Evolutionary conservation across 2,329 filamentous ascomycete genomes (phyloP), one percentile per base, ranked within the genome.

Genomic region (Penicillium carneum): DNA sequence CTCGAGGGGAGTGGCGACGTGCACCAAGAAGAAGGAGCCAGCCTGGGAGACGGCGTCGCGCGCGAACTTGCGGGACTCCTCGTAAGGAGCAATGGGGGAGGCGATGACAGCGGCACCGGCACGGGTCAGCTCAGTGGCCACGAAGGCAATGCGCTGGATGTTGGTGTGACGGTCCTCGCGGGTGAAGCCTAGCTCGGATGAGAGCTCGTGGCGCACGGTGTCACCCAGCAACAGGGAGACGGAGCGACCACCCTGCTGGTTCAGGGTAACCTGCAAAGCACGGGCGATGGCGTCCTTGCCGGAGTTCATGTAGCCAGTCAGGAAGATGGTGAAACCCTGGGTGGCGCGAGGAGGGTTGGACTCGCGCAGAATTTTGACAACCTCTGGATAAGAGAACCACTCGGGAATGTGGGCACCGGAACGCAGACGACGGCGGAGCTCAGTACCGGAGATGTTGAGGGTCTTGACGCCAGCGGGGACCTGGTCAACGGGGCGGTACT

Each of bases 371-470:
- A 98, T 95, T 80, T 88, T 89, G 81, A 99, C 95, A 71, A 99
- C 95, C 84, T 99, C 95, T 65, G 95, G 94, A 85, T 99, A 99
- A 34, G 95, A 98, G 87, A 99, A 99, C 95, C 95, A 99, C 81
- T 96, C 93, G 71, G 95, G 95, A 72, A 99, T 99, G 71, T 96
- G 92, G 72, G 91, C 91, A 71, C 95, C 95, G 63, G 90, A 96
- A 74, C 90, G 89, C 67, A 99, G 89, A 72, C 95, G 91, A 75
- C 90, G 87, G 75, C 95, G 93, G 74, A 99, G 91, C 84, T 99
- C 95, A 63, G 90, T 93, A 63, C 90, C 90, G 39, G 89, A 93
- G 79, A 94, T 94, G 83, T 94, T 92, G 69, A 92, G 86, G 54
- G 94, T 98, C 79, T 92, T 91, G 74, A 90, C 85, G 68, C 92